Percentiles rank a stretch among this genome's conserved stretches.
Conservation (phyloP, 208 protist genomes). For the Phytomonas sp. region DNA sequence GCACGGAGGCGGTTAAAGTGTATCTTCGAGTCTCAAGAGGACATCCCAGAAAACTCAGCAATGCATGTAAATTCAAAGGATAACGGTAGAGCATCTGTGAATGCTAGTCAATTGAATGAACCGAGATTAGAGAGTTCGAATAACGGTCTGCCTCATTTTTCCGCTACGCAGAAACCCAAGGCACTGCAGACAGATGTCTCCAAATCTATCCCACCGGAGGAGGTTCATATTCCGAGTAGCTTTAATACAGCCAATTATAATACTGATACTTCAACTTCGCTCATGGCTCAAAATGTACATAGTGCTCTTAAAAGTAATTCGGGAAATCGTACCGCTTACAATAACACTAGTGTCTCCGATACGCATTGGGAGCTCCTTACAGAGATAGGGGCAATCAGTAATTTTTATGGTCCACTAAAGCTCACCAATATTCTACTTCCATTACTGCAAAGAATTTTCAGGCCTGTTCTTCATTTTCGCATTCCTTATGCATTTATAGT, state of each 20-base stretch:
- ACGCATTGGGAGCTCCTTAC: background rate
- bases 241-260: background rate
- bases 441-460: slow-evolving; percentile 11
- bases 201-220: background rate
- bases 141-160: background rate
- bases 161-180: background rate
- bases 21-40: background rate
- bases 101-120: background rate
- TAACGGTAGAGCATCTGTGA: background rate
- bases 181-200: background rate
- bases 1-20: background rate
- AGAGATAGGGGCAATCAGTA: background rate
- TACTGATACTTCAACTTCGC: background rate
- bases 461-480: slow-evolving; percentile 30
- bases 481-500: slow-evolving; percentile 31
- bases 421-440: background rate
- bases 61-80: background rate
- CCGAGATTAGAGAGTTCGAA: background rate
- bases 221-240: background rate
- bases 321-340: background rate
- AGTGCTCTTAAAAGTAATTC: background rate
- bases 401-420: background rate
- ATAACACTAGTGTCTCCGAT: background rate
- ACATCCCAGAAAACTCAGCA: background rate
- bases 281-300: background rate